Conservation (phyloP, 495 filamentous ascomycete species). For the Parathielavia appendiculata region DNA sequence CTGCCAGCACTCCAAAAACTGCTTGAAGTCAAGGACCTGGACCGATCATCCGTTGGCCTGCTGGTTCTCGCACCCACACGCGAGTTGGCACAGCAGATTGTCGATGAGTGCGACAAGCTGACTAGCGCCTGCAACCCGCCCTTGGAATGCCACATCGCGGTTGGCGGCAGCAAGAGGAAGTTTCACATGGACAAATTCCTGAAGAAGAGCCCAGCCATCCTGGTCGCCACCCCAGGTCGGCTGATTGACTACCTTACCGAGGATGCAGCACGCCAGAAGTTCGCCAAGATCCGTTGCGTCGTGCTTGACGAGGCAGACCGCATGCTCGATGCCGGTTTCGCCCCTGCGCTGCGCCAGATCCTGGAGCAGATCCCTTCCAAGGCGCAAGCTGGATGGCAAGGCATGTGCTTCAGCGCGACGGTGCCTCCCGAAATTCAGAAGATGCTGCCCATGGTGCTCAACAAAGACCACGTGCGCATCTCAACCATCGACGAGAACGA, state of each 20-base stretch:
- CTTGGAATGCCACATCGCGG: constrained; percentile 90
- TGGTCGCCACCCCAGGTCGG: constrained; percentile 88
- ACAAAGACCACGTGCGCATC: constrained; percentile 89
- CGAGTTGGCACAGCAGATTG: constrained; percentile 86
- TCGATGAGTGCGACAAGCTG: constrained; percentile 68
- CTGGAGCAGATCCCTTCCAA: constrained; percentile 63
- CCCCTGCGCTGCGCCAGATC: constrained; percentile 81
- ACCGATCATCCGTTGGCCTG: constrained; percentile 45
- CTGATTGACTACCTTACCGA: constrained; percentile 84
- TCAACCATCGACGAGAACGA: constrained; percentile 90
- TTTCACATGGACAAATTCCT: constrained; percentile 65
- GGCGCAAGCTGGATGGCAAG: constrained; percentile 54
- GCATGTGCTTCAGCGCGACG: constrained; percentile 91
- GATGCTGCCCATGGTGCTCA: constrained; percentile 86
- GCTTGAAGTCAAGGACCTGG: constrained; percentile 44
- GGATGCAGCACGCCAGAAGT: constrained; percentile 69
- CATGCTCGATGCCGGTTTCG: constrained; percentile 94
- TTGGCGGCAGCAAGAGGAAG: constrained; percentile 93
- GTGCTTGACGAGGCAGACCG: constrained; percentile 93
- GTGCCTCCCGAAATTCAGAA: constrained; percentile 87
- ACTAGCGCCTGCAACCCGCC: constrained; percentile 57
- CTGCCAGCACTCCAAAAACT: constrained; percentile 64
- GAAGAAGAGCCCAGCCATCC: constrained; percentile 65
- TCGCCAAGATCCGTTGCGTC: constrained; percentile 60
- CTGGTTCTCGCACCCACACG: constrained; percentile 86